Evolutionary conservation across 169 alveolate genomes (phyloP), one percentile per base, ranked within the genome.

Genomic region (Blepharisma undulans): DNA sequence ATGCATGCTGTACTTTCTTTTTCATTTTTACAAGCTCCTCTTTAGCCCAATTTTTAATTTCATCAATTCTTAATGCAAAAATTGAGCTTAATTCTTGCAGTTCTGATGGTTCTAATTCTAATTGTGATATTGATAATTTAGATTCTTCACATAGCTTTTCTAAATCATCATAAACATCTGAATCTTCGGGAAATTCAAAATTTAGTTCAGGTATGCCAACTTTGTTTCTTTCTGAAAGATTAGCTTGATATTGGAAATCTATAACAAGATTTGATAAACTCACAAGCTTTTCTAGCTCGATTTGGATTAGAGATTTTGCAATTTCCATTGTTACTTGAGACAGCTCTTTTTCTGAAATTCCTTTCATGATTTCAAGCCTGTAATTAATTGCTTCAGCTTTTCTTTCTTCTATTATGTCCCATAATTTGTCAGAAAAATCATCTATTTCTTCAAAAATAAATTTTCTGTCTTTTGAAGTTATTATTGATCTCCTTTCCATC

Each of bases 391-490:
- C 29, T 72, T 86, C 91, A 21, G 27, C 84, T 71, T 86, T 86
- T 21, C 91, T 27, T 18, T 25, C 84, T 32, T 86, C 84, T 6
- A 86, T 86, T 22, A 86, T 72, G n/a, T 86, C 91, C 91, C 91
- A 86, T 12, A 86, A 22, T 72, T 86, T 30, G 36, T 86, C 91
- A 16, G 91, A 86, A 27, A 86, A 22, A n/a, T 86, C 72, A 32
- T 86, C 91, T 1, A 86, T 27, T 86, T 86, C 91, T 22, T 86
- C 91, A 4, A 27, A 27, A n/a, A 86, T 27, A 22, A 25, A 25
- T 72, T 86, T 61, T 29, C 72, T 8, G 7, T 86, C 27, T 18
- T 60, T 27, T 19, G 36, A 25, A 0, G 91, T 27, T 21, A 86
- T 71, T 21, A 86, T 27, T 25, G 84, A 86, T 14, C 84, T 86